A percentile compares a stretch with the other conserved stretches of the same genome.
Conservation (phyloP, 352 stramenopile species). For the Pythium coloratum region DNA sequence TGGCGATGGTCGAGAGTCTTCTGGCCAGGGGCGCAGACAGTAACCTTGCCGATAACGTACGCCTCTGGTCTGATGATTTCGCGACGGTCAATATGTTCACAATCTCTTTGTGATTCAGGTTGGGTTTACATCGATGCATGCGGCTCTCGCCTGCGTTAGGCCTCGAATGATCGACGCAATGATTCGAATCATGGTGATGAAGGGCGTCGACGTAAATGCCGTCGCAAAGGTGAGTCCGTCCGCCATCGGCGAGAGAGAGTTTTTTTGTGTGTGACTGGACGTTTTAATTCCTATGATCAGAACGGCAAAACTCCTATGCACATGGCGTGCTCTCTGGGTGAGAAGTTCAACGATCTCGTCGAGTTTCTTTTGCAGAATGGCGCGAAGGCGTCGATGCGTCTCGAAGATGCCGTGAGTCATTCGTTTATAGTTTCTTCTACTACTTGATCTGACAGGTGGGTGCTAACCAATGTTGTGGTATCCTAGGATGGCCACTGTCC, state of each 20-base stretch:
- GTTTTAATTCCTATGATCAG: too few species aligned
- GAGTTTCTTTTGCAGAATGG: not conserved
- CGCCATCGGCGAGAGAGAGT: too few species aligned
- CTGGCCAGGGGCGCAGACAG: conserved; percentile 4
- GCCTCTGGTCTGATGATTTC: not conserved
- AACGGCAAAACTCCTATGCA: not conserved
- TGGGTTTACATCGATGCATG: not conserved
- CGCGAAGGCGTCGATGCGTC: not conserved
- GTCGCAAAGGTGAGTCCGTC: not conserved
- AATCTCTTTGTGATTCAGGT: not conserved
- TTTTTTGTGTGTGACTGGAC: too few species aligned
- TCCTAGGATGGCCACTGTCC: not conserved
- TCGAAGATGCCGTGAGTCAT: not conserved
- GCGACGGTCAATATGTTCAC: too few species aligned
- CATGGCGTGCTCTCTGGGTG: not conserved
- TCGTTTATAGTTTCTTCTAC: not conserved
- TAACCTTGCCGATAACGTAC: conserved; percentile 1
- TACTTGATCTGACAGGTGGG: not conserved
- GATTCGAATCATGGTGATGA: not conserved
- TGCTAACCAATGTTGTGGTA: not conserved
- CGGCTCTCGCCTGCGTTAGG: not conserved
- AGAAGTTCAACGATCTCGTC: not conserved
- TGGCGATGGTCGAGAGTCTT: not conserved
- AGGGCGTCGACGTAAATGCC: not conserved
- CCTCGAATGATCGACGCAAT: not conserved